phyloP scores from a whole-genome alignment of 2,329 filamentous ascomycete species.

The Sclerotinia trifoliorum region DNA sequence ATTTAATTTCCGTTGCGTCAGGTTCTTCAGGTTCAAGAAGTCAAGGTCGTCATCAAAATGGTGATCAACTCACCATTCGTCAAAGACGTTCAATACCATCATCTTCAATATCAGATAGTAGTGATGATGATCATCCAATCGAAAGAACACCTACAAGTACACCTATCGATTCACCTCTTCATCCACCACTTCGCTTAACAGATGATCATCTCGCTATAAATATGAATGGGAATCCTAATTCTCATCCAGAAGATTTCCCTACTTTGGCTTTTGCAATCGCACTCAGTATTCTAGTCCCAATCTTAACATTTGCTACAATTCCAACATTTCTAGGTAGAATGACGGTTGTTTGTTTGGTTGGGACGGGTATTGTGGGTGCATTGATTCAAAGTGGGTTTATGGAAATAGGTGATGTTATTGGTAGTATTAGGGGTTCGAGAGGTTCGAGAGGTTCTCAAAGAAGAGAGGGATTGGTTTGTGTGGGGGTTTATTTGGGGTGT shows the following conservation, averaged over 20 bases:
- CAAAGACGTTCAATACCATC: constrained; percentile 11
- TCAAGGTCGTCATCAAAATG: constrained; percentile 16
- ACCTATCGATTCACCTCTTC: constrained; percentile 4
- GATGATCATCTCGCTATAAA: not conserved
- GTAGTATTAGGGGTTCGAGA: constrained; percentile 9
- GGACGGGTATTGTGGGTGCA: constrained; percentile 43
- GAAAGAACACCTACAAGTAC: not conserved
- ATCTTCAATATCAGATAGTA: constrained; percentile 4
- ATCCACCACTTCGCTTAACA: constrained; percentile 9
- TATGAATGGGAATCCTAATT: too few species aligned
- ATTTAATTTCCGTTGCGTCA: constrained; percentile 37
- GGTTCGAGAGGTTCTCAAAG: constrained; percentile 23
- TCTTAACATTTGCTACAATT: constrained; percentile 58
- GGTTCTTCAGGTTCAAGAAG: not conserved
- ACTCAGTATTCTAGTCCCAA: constrained; percentile 54
- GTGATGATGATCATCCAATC: not conserved
- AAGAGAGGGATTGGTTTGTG: constrained; percentile 33
- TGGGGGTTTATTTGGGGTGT: constrained; percentile 34
- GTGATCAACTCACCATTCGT: constrained; percentile 23
- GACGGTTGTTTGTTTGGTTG: constrained; percentile 55
- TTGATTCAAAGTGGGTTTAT: constrained; percentile 31
- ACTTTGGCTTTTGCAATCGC: constrained; percentile 48
- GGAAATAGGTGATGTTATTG: not conserved
- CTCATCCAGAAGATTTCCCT: constrained; percentile 37
- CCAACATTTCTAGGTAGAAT: constrained; percentile 57